Base-by-base conservation (phyloP, 306 rosid genomes). In the Fagus crenata region DNA sequence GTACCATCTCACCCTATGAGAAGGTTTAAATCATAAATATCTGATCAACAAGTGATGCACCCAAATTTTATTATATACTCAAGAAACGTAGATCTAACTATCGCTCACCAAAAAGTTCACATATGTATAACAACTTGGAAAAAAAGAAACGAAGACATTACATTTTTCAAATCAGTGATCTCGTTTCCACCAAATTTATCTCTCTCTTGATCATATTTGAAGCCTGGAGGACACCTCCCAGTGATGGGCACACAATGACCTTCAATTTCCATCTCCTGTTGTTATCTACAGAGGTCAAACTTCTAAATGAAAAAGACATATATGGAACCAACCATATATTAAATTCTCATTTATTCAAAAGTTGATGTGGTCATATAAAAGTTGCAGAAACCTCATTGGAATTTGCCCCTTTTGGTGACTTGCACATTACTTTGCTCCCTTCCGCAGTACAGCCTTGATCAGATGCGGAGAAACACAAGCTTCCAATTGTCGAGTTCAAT, bases 181-280 rank as follows among this genome's bases (percentile, higher is more conserved):
- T 84, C 71, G 74, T 82, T 83, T 78, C 85, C 86, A 77, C 82
- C 70, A 78, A 78, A 80, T 76, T 75, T 79, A 73, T 69, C 83
- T 12, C 67, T 83, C 82, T 88, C 89, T 64, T 83, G 74, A 55
- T 69, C 32, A 84, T 76, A 67, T 67, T 64, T 78, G 75, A 67
- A 69, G 81, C 81, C 75, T 75, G 82, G 81, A 84, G 82, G 75
- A 60, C 75, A 81, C 80, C 82, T 82, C 73, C 76, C 84, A 60
- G 71, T 51, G 58, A 75, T 64, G 68, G 87, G 75, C 42, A 78
- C 88, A 75, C 59, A 18, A 68, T 67, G 55, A 82, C 79, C 84
- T 74, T 84, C 96, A 81, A 69, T 68, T 54, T 76, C 77, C 84
- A 76, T 84, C 81, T 89, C 97, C 98, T 95, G 97, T 88, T 80